Evolutionary conservation across 176 grass and related monocot genomes (phyloP).

Genomic region (Melocanna baccifera): DNA sequence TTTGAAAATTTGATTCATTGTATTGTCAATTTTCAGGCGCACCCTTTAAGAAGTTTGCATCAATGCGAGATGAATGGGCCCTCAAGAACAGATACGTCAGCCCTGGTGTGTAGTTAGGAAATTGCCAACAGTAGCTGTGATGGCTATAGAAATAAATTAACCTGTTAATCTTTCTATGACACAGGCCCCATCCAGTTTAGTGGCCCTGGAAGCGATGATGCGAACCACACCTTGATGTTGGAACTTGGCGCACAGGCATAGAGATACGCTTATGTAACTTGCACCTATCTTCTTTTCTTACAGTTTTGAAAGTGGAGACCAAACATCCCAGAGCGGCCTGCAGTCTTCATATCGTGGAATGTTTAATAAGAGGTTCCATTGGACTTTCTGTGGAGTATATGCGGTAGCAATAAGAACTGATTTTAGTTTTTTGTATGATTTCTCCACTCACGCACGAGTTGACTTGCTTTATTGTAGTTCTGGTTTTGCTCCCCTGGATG

Average conservation of each 20-base stretch:
- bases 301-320: constrained; percentile 42
- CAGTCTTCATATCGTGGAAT: constrained; percentile 20
- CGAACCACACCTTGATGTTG: constrained; percentile 88
- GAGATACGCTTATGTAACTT: neutral
- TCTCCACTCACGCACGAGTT: neutral
- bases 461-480: neutral
- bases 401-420: constrained; percentile 35
- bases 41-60: constrained; percentile 89
- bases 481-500: neutral
- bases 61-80: constrained; percentile 80
- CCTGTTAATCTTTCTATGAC: neutral
- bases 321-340: neutral
- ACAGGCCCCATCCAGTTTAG: constrained; percentile 89
- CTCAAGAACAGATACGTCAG: constrained; percentile 92
- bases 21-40: constrained; percentile 49
- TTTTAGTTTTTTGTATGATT: neutral
- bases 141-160: neutral
- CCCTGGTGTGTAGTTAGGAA: constrained; percentile 53
- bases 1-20: neutral
- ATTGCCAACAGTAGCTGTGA: neutral
- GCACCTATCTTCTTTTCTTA: neutral
- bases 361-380: constrained; percentile 39
- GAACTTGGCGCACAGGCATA: constrained; percentile 68
- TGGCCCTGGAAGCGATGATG: constrained; percentile 70
- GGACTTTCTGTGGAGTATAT: constrained; percentile 11